These are phyloP conservation scores for Cordyceps pruinosa DNA, from an alignment of 2,329 filamentous ascomycete species.

Conservation along the genomic window DNA sequence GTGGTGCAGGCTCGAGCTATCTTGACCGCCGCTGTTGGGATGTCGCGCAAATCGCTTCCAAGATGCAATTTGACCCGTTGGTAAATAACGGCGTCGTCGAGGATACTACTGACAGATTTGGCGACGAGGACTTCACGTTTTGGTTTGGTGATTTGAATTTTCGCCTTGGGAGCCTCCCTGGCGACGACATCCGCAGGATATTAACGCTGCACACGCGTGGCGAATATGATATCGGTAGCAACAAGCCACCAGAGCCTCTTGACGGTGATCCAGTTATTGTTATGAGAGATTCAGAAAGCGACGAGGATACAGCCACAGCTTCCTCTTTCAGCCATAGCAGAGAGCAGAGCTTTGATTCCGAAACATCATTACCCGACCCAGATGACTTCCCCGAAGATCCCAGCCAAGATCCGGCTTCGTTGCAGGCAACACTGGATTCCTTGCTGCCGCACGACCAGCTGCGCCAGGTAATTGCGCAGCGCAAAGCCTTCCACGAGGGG, in stretches of 20 bases:
- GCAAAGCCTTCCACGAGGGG: conserved; percentile 82
- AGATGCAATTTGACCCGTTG: conserved; percentile 73
- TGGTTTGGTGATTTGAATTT: conserved; percentile 98
- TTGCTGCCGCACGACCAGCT: conserved; percentile 88
- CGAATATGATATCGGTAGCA: conserved; percentile 56
- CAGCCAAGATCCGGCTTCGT: conserved; percentile 71
- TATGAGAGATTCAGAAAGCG: conserved; percentile 36
- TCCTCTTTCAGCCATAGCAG: conserved; percentile 26
- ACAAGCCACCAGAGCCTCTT: conserved; percentile 29
- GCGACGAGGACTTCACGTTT: conserved; percentile 88
- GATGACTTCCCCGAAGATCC: conserved; percentile 63
- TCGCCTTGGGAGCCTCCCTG: conserved; percentile 77
- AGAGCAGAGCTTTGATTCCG: conserved; percentile 33
- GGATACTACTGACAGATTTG: conserved; percentile 64
- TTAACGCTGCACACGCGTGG: conserved; percentile 76
- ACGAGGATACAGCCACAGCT: conserved; percentile 36
- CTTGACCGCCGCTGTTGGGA: conserved; percentile 89
- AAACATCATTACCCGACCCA: conserved; percentile 46
- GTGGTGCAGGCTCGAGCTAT: conserved; percentile 69
- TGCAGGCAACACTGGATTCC: conserved; percentile 83
- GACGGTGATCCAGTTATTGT: conserved; percentile 47
- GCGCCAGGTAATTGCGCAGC: conserved; percentile 60
- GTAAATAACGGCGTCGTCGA: conserved; percentile 56
- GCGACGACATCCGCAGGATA: conserved; percentile 80
- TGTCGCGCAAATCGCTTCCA: conserved; percentile 65